Base-by-base conservation (phyloP, 2,329 filamentous ascomycete species). In the Penicillium corylophilum region DNA sequence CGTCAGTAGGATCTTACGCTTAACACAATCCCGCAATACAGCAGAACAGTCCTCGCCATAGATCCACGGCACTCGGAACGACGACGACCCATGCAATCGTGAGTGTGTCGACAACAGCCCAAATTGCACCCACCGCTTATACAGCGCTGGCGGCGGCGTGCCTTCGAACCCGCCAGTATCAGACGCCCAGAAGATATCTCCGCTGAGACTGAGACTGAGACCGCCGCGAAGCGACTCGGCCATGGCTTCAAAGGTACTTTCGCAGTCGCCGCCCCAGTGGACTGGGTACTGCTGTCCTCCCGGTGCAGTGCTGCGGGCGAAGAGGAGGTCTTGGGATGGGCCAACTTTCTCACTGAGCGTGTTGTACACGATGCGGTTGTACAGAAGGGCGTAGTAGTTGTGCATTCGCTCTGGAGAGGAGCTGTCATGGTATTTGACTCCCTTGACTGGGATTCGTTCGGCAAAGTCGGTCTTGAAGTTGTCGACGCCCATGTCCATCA, bases 111-210 rank as follows among this genome's bases (percentile, higher is more conserved):
- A 88, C 36, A 90, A 72, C 1, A 89, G 77, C 0, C 87, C 87
- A 68, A 89, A 88, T n/a, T 85, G 85, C 5, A 89, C 85, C 87
- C 87, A 90, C 44, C 87, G 82, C 73, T 89, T 90, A 71, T 90
- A 90, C 61, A 90, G 81, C 74, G 83, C 85, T 0, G 82, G 84
- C 2, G 77, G 79, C 3, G 87, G 86, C 4, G 72, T 79, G 2
- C 87, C 87, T 64, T 90, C 87, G 60, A 90, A 88, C 0, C 85
- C 86, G 44, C 86, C 85, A 59, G 88, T 88, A 63, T 88, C 86
- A 56, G 82, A 84, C 29, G 82, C 84, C 85, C 85, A 88, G 71
- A 84, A 88, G 12, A 81, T 79, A 66, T 84, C 87, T 2, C 85
- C 85, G 40, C 79, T 83, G 1, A 88, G 72, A 13, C 83, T 82